Evolutionary conservation across 108 stramenopile species (phyloP), one percentile per base, ranked within the genome.

Genomic region (Fragilaria radians): DNA sequence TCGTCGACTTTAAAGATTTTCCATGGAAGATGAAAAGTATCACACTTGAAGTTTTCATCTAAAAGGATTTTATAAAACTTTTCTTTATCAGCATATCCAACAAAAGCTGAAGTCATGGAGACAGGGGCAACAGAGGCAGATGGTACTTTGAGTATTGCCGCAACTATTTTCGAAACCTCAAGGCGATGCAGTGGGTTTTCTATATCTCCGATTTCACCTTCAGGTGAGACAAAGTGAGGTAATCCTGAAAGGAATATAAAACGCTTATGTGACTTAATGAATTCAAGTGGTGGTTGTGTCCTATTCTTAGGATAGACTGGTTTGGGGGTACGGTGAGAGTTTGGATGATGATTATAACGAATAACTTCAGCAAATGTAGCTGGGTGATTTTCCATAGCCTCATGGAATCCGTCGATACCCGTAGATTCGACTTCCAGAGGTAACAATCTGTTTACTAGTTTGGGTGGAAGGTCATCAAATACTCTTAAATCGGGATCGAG

Each of bases 231-330:
- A 3, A 73, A 54, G 29, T 79, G 76, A 17, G 86, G 90, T 4
- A 91, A 63, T n/a, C 84, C 84, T 64, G 67, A 74, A 14, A 91
- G 82, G 57, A 74, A 88, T 33, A 88, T 54, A 47, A 82, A 91
- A 0, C 86, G 79, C 59, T 68, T 72, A 55, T 82, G 61, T 9
- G 63, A 49, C 48, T 80, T 71, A 23, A 91, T 76, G 71, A 88
- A 88, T 31, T 78, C 79, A 17, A 65, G 42, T 11, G 76, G 61
- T n/a, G 86, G 85, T 36, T 75, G 59, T 19, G 21, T 54, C 2
- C 84, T 64, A 42, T 70, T 66, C 30, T 50, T 62, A 27, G 85
- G 85, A 24, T 78, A 61, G 46, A 63, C 46, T 18, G 90, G 82
- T 30, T 71, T 61, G 0, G 90, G 80, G 54, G 86, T 81, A 11